Percentiles rank a stretch among this genome's conserved stretches.
These are phyloP conservation scores for Chrysosporium keratinophilum DNA, from an alignment of 2,329 filamentous ascomycete species.

Conservation along the genomic window DNA sequence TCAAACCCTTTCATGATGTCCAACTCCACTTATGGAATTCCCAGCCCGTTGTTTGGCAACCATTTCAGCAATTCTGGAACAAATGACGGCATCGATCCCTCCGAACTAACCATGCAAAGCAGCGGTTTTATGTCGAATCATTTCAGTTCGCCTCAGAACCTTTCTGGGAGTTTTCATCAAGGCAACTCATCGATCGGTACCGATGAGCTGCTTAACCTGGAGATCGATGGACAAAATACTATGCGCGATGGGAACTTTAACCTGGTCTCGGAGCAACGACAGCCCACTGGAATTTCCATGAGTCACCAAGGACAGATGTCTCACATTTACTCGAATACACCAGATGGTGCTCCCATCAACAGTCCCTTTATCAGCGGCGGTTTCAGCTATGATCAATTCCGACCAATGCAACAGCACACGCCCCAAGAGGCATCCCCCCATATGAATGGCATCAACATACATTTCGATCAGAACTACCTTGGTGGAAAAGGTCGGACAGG, in stretches of 20 bases:
- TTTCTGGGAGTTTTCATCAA: slow-evolving; percentile 62
- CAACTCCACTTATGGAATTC: slow-evolving; percentile 43
- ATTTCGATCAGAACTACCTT: slow-evolving; percentile 48
- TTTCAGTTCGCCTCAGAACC: slow-evolving; percentile 54
- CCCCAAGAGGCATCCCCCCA: slow-evolving; percentile 35
- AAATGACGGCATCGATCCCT: slow-evolving; percentile 65
- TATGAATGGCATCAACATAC: slow-evolving; percentile 32
- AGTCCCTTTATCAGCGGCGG: slow-evolving; percentile 69
- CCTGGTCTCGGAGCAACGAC: slow-evolving; percentile 44
- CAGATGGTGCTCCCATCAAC: slow-evolving; percentile 82
- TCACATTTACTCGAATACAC: slow-evolving; percentile 75
- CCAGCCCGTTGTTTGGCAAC: slow-evolving; percentile 40
- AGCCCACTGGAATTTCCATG: slow-evolving; percentile 44
- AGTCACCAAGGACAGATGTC: slow-evolving; percentile 59
- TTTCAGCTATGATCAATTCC: slow-evolving; percentile 69
- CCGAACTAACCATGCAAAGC: slow-evolving; percentile 63
- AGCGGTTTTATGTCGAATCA: slow-evolving; percentile 44
- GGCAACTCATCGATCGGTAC: slow-evolving; percentile 72
- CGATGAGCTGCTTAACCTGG: slow-evolving; percentile 69
- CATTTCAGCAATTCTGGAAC: slow-evolving; percentile 41
- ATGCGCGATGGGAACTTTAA: slow-evolving; percentile 29
- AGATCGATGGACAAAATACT: slow-evolving; percentile 35
- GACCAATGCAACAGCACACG: slow-evolving; percentile 47
- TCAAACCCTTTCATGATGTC: slow-evolving; percentile 40
- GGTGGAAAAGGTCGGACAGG: slow-evolving; percentile 49